Evolutionary conservation across 345 rosid genomes (phyloP).

Genomic region (Citrus inodora): DNA sequence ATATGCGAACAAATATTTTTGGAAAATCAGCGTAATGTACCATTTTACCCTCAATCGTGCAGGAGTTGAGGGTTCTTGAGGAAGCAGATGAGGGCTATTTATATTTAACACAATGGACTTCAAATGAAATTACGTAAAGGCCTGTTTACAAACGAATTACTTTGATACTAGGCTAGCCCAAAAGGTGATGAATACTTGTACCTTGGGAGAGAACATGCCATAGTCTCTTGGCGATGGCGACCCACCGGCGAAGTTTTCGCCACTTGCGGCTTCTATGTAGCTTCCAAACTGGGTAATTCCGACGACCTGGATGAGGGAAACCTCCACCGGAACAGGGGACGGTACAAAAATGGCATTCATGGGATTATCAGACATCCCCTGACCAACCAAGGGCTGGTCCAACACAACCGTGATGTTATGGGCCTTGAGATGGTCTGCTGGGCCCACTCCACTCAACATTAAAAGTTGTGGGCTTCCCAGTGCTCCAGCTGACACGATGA

Average conservation of each 20-base stretch:
- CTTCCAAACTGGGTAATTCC: conserved; percentile 59
- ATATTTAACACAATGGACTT: background rate
- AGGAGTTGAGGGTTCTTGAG: background rate
- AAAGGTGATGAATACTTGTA: background rate
- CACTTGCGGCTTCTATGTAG: conserved; percentile 65
- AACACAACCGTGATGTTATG: conserved; percentile 43
- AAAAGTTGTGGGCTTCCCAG: conserved; percentile 74
- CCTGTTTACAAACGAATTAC: background rate
- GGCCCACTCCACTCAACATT: conserved; percentile 78
- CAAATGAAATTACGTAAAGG: background rate
- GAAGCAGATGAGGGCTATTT: background rate
- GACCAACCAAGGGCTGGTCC: conserved; percentile 65
- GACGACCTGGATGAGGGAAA: conserved; percentile 75
- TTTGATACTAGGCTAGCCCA: no score
- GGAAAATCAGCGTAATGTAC: background rate
- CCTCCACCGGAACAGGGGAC: conserved; percentile 60
- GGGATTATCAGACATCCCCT: conserved; percentile 73
- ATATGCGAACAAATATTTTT: background rate
- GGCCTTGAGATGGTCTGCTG: conserved; percentile 38
- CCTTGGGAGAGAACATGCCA: conserved; percentile 59
- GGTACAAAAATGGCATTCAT: conserved; percentile 68
- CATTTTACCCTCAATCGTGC: background rate
- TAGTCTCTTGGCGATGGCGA: conserved; percentile 27
- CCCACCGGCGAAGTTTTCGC: conserved; percentile 39
- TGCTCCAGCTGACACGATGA: conserved; percentile 61